Evolutionary conservation across 2,329 filamentous ascomycete species (phyloP), one percentile per base, ranked within the genome.

Genomic region (Phialophora expanda): DNA sequence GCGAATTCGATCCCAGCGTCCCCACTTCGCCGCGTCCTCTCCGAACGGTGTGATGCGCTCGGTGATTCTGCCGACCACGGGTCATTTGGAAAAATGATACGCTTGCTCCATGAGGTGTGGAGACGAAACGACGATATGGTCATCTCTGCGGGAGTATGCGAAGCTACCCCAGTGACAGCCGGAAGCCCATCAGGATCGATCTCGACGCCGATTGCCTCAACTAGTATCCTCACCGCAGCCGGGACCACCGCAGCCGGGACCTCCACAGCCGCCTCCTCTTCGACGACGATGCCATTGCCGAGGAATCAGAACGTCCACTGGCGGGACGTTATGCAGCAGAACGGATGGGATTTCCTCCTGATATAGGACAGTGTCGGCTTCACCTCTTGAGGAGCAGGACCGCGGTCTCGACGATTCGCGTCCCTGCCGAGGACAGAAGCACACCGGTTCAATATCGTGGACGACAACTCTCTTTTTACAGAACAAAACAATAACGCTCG

Each of bases 291-390:
- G 24, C 24, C 69, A 61, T 38, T 55, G 58, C 61, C 67, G 62
- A 71, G 67, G 65, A 68, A 64, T 72, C 88, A 87, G 76, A 89
- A 90, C 81, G 87, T 96, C 79, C 93, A 93, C 88, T 98, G 94
- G 94, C 86, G 94, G 81, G 91, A 96, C 80, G 87, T 94, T 76
- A 97, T 97, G 93, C 87, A 87, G 80, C 87, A 89, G 81, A 95
- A 94, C 82, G 88, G 88, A 73, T 97, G 92, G 93, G 92, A 96
- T 77, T 95, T 92, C 81, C 84, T 97, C 78, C 86, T 97, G 78
- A 93, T 97, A 80, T 71, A 48, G 65, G 41, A 34, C 20, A 17
- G 48, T 44, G 30, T 24, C 28, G 12, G 53, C 53, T 34, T 55
- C 8, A 9, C 28, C 64, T 66, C 64, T 68, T 62, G 66, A 66